phyloP scores from a whole-genome alignment of 331 rosid species.

The Malus hybrid region DNA sequence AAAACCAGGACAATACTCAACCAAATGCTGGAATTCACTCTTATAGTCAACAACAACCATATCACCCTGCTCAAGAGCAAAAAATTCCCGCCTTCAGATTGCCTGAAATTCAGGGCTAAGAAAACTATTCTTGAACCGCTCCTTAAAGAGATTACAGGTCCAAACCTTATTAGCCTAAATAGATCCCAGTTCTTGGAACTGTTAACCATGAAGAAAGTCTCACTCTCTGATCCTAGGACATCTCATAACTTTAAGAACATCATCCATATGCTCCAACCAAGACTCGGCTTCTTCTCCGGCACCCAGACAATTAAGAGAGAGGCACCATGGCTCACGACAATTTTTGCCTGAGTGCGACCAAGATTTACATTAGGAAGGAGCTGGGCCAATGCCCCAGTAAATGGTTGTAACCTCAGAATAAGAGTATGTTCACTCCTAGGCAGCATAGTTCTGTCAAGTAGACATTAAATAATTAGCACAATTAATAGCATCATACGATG shows the following conservation, averaged over 20 bases:
- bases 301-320: not conserved
- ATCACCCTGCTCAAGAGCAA: not conserved
- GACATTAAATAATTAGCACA: too few relatives aligned
- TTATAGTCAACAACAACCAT: too few relatives aligned
- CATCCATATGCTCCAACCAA: not conserved
- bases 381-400: not conserved
- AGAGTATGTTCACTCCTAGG: not conserved
- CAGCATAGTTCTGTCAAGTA: not conserved
- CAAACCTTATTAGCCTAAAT: not conserved
- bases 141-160: not conserved
- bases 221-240: rapidly evolving
- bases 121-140: not conserved
- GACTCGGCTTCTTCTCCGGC: rapidly evolving
- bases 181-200: not conserved
- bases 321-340: not conserved
- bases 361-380: not conserved
- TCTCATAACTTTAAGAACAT: not conserved
- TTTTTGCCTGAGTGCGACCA: not conserved
- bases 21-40: rapidly evolving
- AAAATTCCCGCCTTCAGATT: too few relatives aligned
- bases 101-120: not conserved
- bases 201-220: too few relatives aligned
- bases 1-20: not conserved
- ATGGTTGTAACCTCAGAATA: not conserved
- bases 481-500: not conserved